phyloP scores from a whole-genome alignment of 345 rosid species.

The Anacardium occidentale region DNA sequence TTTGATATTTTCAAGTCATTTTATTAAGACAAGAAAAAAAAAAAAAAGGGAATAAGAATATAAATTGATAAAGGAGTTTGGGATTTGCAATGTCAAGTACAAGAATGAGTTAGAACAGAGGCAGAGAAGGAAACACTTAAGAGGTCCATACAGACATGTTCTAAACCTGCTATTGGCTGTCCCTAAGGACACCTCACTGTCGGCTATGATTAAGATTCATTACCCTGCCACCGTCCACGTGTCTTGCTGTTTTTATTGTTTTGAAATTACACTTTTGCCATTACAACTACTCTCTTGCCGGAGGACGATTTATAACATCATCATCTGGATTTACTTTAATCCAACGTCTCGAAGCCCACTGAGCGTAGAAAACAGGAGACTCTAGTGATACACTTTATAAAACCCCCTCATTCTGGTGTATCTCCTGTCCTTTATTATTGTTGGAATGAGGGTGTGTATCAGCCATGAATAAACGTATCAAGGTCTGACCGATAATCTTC shows the following conservation, averaged over 20 bases:
- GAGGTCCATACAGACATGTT: slow-evolving; percentile 31
- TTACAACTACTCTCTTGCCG: background rate
- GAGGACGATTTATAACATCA: background rate
- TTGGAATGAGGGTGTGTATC: slow-evolving; percentile 24
- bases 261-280: slow-evolving; percentile 15
- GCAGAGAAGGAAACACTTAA: background rate
- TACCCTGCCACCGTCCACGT: slow-evolving; percentile 28
- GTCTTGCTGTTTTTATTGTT: slow-evolving; percentile 8
- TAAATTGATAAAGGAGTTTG: background rate
- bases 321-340: slow-evolving; percentile 9
- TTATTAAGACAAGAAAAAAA: too few relatives aligned
- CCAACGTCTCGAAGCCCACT: slow-evolving; percentile 18
- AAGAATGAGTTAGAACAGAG: background rate
- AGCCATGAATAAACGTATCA: slow-evolving; percentile 41
- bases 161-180: slow-evolving; percentile 30
- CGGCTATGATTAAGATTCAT: slow-evolving; percentile 23
- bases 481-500: slow-evolving; percentile 38
- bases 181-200: slow-evolving; percentile 29
- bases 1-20: too few relatives aligned
- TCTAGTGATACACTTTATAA: slow-evolving; percentile 7
- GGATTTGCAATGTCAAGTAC: background rate
- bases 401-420: slow-evolving; percentile 6
- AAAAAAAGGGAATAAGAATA: too few relatives aligned
- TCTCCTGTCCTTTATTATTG: slow-evolving; percentile 19
- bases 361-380: slow-evolving; percentile 14